These are phyloP conservation scores for Sindora glabra DNA, from an alignment of 306 rosid genomes.

Conservation along the genomic window DNA sequence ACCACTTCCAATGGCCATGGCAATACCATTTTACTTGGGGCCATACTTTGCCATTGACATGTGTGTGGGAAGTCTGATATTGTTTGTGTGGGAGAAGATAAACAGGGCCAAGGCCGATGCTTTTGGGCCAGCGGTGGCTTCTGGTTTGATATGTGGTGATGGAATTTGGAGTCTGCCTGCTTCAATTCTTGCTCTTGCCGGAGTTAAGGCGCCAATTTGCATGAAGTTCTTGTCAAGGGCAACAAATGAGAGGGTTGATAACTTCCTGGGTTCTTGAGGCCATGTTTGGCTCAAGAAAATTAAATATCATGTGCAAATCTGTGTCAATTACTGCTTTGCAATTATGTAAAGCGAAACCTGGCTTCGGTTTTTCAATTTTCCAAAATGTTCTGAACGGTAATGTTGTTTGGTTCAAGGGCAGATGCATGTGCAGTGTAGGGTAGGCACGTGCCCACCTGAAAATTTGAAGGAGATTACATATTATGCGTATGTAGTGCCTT, in stretches of 20 bases:
- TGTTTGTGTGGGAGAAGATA: slow-evolving; percentile 32
- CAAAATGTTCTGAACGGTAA: too few species aligned
- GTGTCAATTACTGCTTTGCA: slow-evolving; percentile 14
- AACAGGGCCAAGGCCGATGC: slow-evolving; percentile 41
- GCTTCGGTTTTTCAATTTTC: neutral
- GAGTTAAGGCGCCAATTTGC: slow-evolving; percentile 52
- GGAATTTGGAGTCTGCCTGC: slow-evolving; percentile 49
- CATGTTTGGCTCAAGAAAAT: slow-evolving; percentile 15
- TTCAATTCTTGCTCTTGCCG: slow-evolving; percentile 38
- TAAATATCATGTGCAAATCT: neutral
- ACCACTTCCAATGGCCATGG: slow-evolving; percentile 54
- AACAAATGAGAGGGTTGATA: slow-evolving; percentile 25
- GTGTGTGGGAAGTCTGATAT: slow-evolving; percentile 45
- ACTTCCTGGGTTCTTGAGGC: slow-evolving; percentile 19
- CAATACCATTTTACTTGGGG: slow-evolving; percentile 47
- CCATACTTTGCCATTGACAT: slow-evolving; percentile 44
- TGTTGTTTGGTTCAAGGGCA: too few species aligned
- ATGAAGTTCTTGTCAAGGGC: slow-evolving; percentile 47
- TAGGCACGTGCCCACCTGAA: too few species aligned
- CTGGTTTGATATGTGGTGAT: slow-evolving; percentile 55
- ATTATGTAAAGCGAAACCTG: slow-evolving; percentile 2
- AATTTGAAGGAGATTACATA: too few species aligned
- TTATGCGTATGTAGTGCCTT: too few species aligned
- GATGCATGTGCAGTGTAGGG: too few species aligned
- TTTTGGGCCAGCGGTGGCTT: slow-evolving; percentile 43